Evolutionary conservation across 2,329 filamentous ascomycete species (phyloP), one percentile per base, ranked within the genome.

Genomic region (Didymella arachidicola): DNA sequence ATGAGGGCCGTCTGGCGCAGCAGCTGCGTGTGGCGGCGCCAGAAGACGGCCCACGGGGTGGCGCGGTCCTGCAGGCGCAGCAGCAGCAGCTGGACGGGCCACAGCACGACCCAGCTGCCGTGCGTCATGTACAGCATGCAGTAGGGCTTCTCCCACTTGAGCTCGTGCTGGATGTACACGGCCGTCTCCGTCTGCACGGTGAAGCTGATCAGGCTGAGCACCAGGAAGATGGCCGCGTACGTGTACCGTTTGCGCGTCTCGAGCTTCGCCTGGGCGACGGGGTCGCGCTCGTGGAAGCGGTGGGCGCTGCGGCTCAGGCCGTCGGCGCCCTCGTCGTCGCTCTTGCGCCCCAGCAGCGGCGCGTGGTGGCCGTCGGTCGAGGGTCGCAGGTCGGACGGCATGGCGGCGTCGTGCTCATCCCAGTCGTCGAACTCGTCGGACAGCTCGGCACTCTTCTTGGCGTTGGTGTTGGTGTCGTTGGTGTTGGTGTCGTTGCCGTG

Each of bases 101-200:
- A 99, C 25, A 99, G 84, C 47, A 98, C 79, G 10, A 89, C 78
- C 95, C 95, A 99, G 2, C 93, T 97, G 54, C 94, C 91, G 79
- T 99, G 95, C 11, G 95, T 99, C 65, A 99, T 84, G 79, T 96
- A 97, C 83, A 99, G 87, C 95, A 99, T 99, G 82, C 92, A 96
- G 81, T 97, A 99, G n/a, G 95, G 92, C 81, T 99, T 99, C 80
- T 96, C 87, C 95, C 95, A 99, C 63, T 90, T 88, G 63, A 97
- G 80, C 60, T 95, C 88, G 75, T 94, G 89, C 80, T 98, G 94
- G 61, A 99, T 95, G 79, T 97, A 93, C 10, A 96, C 89, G 11
- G 93, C 94, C 53, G 96, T 92, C 82, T 98, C 94, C 3, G 95
- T 98, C 84, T 99, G 95, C 6, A 97, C 82, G 46, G 92, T 92